Evolutionary conservation across 2,329 filamentous ascomycete genomes (phyloP).

Genomic region (Alternaria rosae): DNA sequence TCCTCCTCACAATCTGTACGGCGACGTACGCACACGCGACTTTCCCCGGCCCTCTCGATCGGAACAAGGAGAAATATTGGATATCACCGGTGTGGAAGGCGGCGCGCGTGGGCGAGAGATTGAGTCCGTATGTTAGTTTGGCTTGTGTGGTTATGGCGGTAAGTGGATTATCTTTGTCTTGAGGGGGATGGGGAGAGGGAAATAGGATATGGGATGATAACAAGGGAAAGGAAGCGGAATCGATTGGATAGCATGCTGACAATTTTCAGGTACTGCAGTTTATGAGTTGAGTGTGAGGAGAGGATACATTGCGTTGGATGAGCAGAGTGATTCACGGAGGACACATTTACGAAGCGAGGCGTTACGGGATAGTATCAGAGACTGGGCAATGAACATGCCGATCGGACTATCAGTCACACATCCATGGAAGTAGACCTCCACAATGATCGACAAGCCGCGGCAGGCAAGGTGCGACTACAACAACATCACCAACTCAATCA

Average conservation of each 20-base stretch:
- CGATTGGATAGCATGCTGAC: no score
- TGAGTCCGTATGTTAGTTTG: conserved; percentile 95
- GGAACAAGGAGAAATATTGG: conserved; percentile 83
- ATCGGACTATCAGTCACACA: not conserved
- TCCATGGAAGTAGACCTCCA: not conserved
- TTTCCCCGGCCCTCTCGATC: conserved; percentile 87
- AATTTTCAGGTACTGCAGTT: conserved; percentile 35
- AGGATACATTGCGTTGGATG: not conserved
- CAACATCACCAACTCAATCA: not conserved
- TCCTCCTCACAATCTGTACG: conserved; percentile 95
- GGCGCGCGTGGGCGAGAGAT: conserved; percentile 86
- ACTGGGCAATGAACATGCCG: not conserved
- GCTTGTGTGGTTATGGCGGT: conserved; percentile 96
- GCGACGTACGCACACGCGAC: conserved; percentile 92
- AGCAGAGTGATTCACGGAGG: not conserved
- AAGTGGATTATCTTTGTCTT: conserved; percentile 8
- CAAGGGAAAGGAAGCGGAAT: not conserved
- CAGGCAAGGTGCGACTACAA: not conserved
- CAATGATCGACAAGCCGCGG: accelerated
- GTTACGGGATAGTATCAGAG: not conserved
- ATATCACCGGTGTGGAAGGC: conserved; percentile 96
- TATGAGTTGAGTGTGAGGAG: conserved; percentile 25
- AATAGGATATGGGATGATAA: not conserved
- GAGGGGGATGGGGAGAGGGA: not conserved
- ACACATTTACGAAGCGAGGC: conserved; percentile 5